These are phyloP conservation scores for Chernovozyma aurita DNA, from an alignment of 1,139 yeast genomes.

Conservation along the genomic window DNA sequence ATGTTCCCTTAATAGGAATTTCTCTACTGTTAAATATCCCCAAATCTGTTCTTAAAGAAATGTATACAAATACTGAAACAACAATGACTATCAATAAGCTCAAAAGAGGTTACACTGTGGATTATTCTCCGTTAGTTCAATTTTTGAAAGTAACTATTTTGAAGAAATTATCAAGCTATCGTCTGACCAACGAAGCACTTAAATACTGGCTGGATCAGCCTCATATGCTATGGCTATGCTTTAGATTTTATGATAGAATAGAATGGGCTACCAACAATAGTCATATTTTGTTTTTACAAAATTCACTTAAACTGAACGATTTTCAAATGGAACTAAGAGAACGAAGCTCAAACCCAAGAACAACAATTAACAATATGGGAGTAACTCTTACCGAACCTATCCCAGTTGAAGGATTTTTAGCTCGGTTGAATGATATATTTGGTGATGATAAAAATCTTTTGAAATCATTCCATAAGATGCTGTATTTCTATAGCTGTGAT, in stretches of 20 bases:
- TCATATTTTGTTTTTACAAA: slow-evolving; percentile 36
- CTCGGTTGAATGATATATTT: slow-evolving; percentile 48
- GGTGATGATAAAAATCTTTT: slow-evolving; percentile 42
- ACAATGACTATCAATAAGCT: slow-evolving; percentile 12
- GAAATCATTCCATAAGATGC: slow-evolving; percentile 47
- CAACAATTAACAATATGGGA: slow-evolving; percentile 15
- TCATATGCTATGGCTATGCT: slow-evolving; percentile 43
- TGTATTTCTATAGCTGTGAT: slow-evolving; percentile 63
- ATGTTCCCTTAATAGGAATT: slow-evolving; percentile 50
- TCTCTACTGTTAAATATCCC: slow-evolving; percentile 43
- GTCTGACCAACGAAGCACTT: slow-evolving; percentile 17
- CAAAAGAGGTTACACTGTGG: slow-evolving; percentile 31
- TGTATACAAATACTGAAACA: slow-evolving; percentile 8
- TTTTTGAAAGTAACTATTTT: slow-evolving; percentile 23
- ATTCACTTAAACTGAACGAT: slow-evolving; percentile 19
- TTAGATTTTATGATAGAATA: slow-evolving; percentile 66
- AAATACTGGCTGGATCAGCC: slow-evolving; percentile 12
- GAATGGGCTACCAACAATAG: slow-evolving; percentile 68
- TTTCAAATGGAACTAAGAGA: slow-evolving; percentile 55
- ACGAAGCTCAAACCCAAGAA: slow-evolving; percentile 41
- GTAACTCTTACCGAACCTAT: slow-evolving; percentile 44
- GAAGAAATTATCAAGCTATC: background rate
- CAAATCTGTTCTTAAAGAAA: slow-evolving; percentile 14
- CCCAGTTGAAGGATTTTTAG: slow-evolving; percentile 74
- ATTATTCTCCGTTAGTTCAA: slow-evolving; percentile 30